These are phyloP conservation scores for Venturia pyrina DNA, from an alignment of 2,329 filamentous ascomycete species.

Conservation along the genomic window DNA sequence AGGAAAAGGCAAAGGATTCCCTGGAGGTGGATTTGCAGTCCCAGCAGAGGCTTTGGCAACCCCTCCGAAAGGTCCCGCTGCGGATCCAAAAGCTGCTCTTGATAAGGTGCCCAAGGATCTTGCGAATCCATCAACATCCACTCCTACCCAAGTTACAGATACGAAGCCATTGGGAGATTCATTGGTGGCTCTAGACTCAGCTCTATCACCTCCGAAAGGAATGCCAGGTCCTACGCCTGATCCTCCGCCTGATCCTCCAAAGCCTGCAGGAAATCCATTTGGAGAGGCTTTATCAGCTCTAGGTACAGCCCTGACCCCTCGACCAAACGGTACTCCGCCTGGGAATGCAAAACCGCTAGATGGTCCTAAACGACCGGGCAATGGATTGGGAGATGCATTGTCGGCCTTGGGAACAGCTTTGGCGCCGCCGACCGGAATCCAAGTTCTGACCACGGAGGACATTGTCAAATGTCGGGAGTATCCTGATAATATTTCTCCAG, in stretches of 20 bases:
- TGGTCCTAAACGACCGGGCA: neutral
- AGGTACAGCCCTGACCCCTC: neutral
- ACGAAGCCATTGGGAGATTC: neutral
- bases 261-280: too few species aligned
- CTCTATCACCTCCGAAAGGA: neutral
- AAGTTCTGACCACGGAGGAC: neutral
- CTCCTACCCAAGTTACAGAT: neutral
- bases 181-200: neutral
- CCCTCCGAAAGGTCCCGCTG: neutral
- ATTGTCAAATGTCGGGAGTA: neutral
- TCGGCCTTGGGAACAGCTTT: neutral
- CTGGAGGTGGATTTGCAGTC: neutral
- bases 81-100: neutral
- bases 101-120: neutral
- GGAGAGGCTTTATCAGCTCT: too few species aligned
- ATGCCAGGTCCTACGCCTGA: neutral
- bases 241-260: too few species aligned
- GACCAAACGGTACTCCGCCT: neutral
- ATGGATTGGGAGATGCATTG: neutral
- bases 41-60: neutral
- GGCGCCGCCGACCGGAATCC: neutral
- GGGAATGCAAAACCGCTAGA: neutral
- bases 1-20: neutral
- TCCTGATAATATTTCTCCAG: neutral
- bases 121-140: neutral